phyloP scores from a whole-genome alignment of 169 alveolate genomes.

The Eimeria zaria region DNA sequence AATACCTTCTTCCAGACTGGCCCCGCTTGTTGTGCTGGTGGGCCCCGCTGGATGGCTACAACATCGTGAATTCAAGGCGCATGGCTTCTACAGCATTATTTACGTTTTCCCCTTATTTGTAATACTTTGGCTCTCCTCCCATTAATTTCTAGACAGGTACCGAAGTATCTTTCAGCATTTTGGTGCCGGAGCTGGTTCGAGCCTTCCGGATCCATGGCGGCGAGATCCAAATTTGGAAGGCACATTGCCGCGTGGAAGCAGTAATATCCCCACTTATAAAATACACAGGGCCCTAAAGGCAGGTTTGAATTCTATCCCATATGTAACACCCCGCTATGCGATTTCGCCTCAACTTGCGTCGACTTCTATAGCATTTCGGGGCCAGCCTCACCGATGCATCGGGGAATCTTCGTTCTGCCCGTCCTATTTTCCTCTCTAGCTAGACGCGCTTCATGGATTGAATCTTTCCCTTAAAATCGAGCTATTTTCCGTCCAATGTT shows the following conservation, averaged over 20 bases:
- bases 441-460: not conserved
- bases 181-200: not conserved
- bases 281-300: not conserved
- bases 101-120: not conserved
- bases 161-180: not conserved
- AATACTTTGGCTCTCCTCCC: not conserved
- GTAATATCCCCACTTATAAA: not conserved
- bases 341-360: not conserved
- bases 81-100: not conserved
- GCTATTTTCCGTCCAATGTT: slow-evolving; percentile 14
- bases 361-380: not conserved
- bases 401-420: not conserved
- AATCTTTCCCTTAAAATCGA: too few relatives aligned
- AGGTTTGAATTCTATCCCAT: not conserved
- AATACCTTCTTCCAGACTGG: not conserved
- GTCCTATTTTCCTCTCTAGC: not conserved
- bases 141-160: not conserved
- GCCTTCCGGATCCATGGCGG: not conserved
- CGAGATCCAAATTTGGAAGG: slow-evolving; percentile 6
- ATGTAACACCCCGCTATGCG: not conserved
- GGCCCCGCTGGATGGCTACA: slow-evolving; percentile 18
- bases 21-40: not conserved
- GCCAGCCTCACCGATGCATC: not conserved
- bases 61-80: not conserved
- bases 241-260: not conserved